Evolutionary conservation across 805 yeast genomes (phyloP).

Genomic region (Kuraishia hungarica): DNA sequence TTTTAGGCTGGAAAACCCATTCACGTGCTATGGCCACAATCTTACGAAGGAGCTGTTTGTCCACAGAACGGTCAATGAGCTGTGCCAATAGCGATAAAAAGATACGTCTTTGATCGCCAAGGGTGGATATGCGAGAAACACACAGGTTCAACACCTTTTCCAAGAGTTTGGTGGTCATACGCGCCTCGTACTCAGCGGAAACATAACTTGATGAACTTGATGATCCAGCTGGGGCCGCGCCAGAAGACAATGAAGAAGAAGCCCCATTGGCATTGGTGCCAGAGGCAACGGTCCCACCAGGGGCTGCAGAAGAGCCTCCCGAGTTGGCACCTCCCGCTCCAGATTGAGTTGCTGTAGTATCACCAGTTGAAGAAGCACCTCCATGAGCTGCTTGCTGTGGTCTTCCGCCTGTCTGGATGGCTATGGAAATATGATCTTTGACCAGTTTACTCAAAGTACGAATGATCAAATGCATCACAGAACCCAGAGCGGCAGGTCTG

Average conservation of each 20-base stretch:
- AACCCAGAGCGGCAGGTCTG: slow-evolving; percentile 66
- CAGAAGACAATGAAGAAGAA: too few relatives aligned
- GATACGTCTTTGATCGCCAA: slow-evolving; percentile 90
- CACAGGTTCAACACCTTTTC: slow-evolving; percentile 72
- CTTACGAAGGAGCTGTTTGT: slow-evolving; percentile 62
- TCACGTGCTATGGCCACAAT: slow-evolving; percentile 71
- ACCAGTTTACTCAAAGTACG: slow-evolving; percentile 84
- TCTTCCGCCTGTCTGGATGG: slow-evolving; percentile 33
- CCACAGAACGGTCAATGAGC: slow-evolving; percentile 80
- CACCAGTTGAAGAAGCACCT: slow-evolving; percentile 7
- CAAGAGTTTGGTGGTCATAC: slow-evolving; percentile 66
- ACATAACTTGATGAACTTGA: slow-evolving; percentile 13
- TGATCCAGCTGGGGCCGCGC: neutral
- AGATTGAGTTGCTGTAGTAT: neutral
- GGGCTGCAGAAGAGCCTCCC: neutral
- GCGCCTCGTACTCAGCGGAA: slow-evolving; percentile 58
- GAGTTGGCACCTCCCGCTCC: neutral
- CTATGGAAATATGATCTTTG: slow-evolving; percentile 71
- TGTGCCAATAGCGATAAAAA: slow-evolving; percentile 83
- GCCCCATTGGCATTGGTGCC: too few relatives aligned
- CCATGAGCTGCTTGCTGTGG: slow-evolving; percentile 7
- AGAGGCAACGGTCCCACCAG: too few relatives aligned
- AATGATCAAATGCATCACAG: slow-evolving; percentile 69
- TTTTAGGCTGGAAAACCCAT: slow-evolving; percentile 76
- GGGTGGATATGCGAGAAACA: slow-evolving; percentile 69